Evolutionary conservation across 2,329 filamentous ascomycete species (phyloP).

Genomic region (Cordyceps fumosorosea): DNA sequence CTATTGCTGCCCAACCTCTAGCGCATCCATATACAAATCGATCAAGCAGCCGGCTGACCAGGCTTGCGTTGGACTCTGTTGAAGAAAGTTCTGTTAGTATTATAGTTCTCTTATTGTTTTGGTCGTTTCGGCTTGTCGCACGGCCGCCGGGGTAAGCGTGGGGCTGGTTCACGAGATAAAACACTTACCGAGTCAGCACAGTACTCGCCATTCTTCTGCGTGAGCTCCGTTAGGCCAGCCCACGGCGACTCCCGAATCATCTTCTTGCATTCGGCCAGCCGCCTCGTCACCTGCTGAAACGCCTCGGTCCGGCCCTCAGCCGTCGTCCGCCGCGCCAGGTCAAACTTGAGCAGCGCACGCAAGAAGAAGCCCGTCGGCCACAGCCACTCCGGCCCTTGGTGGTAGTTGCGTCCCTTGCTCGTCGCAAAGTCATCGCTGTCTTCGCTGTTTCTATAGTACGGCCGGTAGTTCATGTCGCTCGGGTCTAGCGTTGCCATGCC

Average conservation of each 20-base stretch:
- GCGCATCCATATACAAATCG: constrained; percentile 91
- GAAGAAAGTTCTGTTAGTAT: neutral
- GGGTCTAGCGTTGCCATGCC: constrained; percentile 97
- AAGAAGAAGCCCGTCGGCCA: constrained; percentile 97
- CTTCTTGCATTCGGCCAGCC: constrained; percentile 76
- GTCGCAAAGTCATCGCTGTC: constrained; percentile 89
- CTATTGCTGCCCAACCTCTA: constrained; percentile 33
- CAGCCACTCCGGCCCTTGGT: constrained; percentile 96
- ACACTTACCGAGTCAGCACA: constrained; percentile 79
- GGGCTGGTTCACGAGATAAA: neutral
- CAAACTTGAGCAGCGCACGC: constrained; percentile 84
- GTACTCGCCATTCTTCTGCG: constrained; percentile 77
- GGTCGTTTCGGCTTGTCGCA: too few species aligned
- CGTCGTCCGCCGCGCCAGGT: constrained; percentile 59
- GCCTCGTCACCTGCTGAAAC: constrained; percentile 87
- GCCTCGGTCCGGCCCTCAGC: constrained; percentile 69
- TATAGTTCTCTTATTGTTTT: neutral
- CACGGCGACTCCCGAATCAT: constrained; percentile 75
- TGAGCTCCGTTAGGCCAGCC: constrained; percentile 89
- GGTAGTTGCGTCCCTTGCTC: constrained; percentile 92
- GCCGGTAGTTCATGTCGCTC: constrained; percentile 83
- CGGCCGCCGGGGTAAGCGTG: too few species aligned
- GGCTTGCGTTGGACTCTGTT: constrained; percentile 82
- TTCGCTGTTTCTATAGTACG: constrained; percentile 91
- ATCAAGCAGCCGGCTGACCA: constrained; percentile 95